Evolutionary conservation across 1,284 basidiomycete genomes (phyloP), one percentile per base, ranked within the genome.

Genomic region (Neotropicomus parvogracilis): DNA sequence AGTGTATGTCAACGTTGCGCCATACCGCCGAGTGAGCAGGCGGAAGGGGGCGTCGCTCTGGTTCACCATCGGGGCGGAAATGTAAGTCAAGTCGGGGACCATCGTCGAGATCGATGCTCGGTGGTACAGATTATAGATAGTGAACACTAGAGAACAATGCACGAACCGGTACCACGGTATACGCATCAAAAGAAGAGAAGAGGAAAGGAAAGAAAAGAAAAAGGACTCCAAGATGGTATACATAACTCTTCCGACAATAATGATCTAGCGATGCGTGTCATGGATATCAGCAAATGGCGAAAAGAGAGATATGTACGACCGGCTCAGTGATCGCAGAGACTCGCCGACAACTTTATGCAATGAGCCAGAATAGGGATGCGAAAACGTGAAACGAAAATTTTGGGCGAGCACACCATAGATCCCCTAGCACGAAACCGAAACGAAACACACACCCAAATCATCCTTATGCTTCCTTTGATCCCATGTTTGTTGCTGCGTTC

Each of bases 21-120:
- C 79, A 63, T 88, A 74, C 48, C 66, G 68, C 44, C 75, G 72
- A 7, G 77, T 75, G 40, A 88, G 73, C 10, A 75, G 52, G 24
- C 85, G 75, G 57, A 88, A 88, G 1, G 86, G 83, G 0, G 83
- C 72, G 54, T 88, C 85, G 38, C 83, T 85, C 59, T 87, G 84
- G 49, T 83, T 79, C 48, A 87, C 76, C 85, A 86, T 86, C 1
- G 83, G 83, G 6, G 84, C 84, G 12, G 77, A 69, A 43, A 81
- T 70, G 40, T 63, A 70, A 19, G 68, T 64, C 43, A 81, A 56
- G 54, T 75, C 54, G 6, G 55, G 59, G 19, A 52, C 40, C 58
- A 61, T 62, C n/a, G n/a, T n/a, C n/a, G n/a, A n/a, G n/a, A n/a
- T n/a, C n/a, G n/a, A n/a, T n/a, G n/a, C n/a, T n/a, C n/a, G n/a